phyloP scores from a whole-genome alignment of 345 rosid genomes.

The Litchi chinensis region DNA sequence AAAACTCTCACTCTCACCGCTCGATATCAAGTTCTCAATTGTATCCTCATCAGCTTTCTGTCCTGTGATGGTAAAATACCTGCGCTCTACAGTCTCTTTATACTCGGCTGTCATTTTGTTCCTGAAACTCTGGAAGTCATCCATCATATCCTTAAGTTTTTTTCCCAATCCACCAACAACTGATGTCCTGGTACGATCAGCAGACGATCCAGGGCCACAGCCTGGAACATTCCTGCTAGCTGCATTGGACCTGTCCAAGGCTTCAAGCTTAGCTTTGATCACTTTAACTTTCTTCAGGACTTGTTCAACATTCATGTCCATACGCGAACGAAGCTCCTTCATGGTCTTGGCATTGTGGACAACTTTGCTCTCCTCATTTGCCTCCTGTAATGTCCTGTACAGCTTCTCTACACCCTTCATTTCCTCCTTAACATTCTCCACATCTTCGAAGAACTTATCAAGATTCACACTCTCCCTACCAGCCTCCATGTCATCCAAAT shows the following conservation, averaged over 20 bases:
- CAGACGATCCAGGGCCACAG: constrained; percentile 80
- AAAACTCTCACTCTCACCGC: constrained; percentile 85
- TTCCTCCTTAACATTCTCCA: constrained; percentile 72
- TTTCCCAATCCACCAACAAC: constrained; percentile 78
- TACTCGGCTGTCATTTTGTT: constrained; percentile 59
- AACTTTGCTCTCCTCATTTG: constrained; percentile 71
- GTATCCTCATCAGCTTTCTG: constrained; percentile 72
- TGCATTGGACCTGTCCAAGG: constrained; percentile 64
- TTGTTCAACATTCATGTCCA: constrained; percentile 66
- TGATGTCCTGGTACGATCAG: constrained; percentile 76
- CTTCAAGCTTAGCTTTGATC: constrained; percentile 74
- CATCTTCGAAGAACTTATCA: constrained; percentile 77
- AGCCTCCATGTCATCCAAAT: constrained; percentile 64
- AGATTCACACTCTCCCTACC: constrained; percentile 62
- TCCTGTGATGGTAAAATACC: constrained; percentile 82
- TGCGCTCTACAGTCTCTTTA: constrained; percentile 74
- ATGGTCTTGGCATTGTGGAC: constrained; percentile 63
- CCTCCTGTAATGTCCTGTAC: constrained; percentile 66
- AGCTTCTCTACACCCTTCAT: constrained; percentile 58
- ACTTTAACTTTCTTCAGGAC: constrained; percentile 68
- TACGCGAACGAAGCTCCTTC: constrained; percentile 56
- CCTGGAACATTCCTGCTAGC: constrained; percentile 58
- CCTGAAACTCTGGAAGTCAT: constrained; percentile 64
- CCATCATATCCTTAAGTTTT: constrained; percentile 77
- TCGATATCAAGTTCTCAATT: constrained; percentile 72